Evolutionary conservation across 1,284 basidiomycete species (phyloP).

Genomic region (Marasmius fiardii): DNA sequence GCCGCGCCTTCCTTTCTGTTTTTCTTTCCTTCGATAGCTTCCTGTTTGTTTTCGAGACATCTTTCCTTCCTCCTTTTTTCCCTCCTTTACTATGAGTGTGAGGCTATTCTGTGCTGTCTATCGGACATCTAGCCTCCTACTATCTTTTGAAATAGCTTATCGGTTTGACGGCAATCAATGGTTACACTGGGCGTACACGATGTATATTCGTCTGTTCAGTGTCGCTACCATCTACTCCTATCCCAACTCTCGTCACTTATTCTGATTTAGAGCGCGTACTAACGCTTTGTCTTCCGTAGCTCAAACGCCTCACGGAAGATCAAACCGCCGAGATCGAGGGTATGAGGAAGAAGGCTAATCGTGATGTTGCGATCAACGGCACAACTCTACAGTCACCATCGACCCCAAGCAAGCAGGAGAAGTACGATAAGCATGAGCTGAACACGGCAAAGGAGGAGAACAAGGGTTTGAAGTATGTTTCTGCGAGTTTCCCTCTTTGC

Average conservation of each 20-base stretch:
- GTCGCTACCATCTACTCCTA: conserved; percentile 1
- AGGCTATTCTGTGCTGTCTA: not conserved
- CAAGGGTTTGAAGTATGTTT: conserved; percentile 68
- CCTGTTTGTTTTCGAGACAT: not conserved
- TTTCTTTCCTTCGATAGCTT: not conserved
- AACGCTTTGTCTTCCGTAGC: conserved; percentile 35
- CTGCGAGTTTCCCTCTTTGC: not conserved
- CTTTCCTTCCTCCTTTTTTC: not conserved
- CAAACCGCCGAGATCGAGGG: conserved; percentile 50
- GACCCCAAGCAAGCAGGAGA: conserved; percentile 21
- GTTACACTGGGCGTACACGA: not conserved
- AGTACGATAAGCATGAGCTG: conserved; percentile 43
- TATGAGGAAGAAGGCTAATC: conserved; percentile 53
- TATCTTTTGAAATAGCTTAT: not conserved
- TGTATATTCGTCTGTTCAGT: not conserved
- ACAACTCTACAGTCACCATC: conserved; percentile 28
- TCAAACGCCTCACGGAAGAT: conserved; percentile 32
- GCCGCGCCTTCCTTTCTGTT: not conserved
- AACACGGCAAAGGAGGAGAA: conserved; percentile 58
- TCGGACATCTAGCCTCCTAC: not conserved
- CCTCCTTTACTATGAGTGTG: not conserved
- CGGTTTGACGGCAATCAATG: no score
- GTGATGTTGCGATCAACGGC: conserved; percentile 48
- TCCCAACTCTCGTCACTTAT: conserved; percentile 24
- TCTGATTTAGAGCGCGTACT: conserved; percentile 33